Conservation (phyloP, 768 basidiomycete genomes). For the Hemileccinum impolitum region DNA sequence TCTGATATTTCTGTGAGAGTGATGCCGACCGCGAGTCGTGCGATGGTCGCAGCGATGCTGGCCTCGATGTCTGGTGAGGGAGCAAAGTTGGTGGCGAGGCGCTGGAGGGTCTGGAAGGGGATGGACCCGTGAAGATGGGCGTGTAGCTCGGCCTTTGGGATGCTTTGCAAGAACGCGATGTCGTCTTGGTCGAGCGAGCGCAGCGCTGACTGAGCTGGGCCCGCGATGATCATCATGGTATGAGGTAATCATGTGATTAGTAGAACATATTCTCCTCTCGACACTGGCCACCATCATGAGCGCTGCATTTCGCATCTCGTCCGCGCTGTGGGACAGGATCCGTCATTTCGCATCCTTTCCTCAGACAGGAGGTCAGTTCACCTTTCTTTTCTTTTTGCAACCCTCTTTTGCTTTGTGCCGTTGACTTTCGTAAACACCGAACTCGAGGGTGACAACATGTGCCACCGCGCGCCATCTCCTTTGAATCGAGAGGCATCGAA, state of each 20-base stretch:
- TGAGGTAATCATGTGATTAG: conserved; percentile 12
- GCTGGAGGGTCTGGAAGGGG: conserved; percentile 58
- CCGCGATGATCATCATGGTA: conserved; percentile 14
- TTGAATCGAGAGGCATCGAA: neutral
- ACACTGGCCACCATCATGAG: conserved; percentile 28
- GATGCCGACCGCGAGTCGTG: conserved; percentile 37
- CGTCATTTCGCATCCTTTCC: conserved; percentile 90
- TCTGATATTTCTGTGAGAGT: conserved; percentile 55
- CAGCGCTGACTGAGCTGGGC: conserved; percentile 48
- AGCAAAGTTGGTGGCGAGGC: conserved; percentile 49
- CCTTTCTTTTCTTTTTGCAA: neutral
- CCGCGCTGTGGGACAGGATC: conserved; percentile 84
- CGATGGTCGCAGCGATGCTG: conserved; percentile 44
- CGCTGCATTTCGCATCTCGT: conserved; percentile 63
- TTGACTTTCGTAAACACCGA: too few species aligned
- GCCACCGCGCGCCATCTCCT: too few species aligned
- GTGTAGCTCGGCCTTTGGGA: conserved; percentile 84
- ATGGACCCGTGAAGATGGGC: conserved; percentile 87
- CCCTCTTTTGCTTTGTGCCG: too few species aligned
- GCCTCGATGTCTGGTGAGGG: conserved; percentile 25
- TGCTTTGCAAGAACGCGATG: conserved; percentile 51
- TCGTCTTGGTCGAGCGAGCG: conserved; percentile 49
- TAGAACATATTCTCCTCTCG: neutral
- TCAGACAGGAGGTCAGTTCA: conserved; percentile 79
- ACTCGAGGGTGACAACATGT: too few species aligned